These are phyloP conservation scores for Eruca vesicaria DNA, from an alignment of 441 rosid genomes.

Conservation along the genomic window DNA sequence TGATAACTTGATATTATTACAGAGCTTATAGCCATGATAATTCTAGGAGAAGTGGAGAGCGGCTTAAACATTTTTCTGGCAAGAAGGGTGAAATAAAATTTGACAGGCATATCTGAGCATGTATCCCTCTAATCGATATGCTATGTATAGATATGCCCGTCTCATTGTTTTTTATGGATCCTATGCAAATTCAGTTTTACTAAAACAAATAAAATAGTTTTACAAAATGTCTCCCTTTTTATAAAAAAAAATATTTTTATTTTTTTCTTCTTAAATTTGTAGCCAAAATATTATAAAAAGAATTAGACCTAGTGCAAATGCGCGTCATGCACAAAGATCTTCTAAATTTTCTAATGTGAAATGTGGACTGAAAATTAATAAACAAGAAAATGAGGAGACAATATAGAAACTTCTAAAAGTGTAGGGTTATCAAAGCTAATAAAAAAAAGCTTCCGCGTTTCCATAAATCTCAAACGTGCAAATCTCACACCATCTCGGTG, in stretches of 20 bases:
- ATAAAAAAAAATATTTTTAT: no score
- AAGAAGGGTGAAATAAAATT: not conserved
- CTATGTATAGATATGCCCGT: no score
- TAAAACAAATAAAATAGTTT: no score
- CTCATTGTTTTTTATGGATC: no score
- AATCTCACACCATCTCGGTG: constrained; percentile 23
- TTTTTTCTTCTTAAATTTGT: no score
- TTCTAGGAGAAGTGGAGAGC: not conserved
- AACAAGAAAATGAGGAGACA: not conserved
- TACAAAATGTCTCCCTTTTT: no score
- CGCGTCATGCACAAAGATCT: no score
- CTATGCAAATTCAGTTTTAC: no score
- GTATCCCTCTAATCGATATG: not conserved
- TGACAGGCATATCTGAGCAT: not conserved
- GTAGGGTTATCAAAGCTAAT: not conserved
- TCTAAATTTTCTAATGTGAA: not conserved
- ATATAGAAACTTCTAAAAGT: not conserved
- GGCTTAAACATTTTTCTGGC: not conserved
- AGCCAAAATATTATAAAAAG: no score
- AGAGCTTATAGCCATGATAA: not conserved
- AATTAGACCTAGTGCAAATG: no score
- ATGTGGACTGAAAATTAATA: not conserved
- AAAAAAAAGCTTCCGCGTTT: not conserved
- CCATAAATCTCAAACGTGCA: constrained; percentile 29
- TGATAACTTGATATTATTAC: not conserved